Evolutionary conservation across 345 rosid genomes (phyloP).

Genomic region (Salix udensis): DNA sequence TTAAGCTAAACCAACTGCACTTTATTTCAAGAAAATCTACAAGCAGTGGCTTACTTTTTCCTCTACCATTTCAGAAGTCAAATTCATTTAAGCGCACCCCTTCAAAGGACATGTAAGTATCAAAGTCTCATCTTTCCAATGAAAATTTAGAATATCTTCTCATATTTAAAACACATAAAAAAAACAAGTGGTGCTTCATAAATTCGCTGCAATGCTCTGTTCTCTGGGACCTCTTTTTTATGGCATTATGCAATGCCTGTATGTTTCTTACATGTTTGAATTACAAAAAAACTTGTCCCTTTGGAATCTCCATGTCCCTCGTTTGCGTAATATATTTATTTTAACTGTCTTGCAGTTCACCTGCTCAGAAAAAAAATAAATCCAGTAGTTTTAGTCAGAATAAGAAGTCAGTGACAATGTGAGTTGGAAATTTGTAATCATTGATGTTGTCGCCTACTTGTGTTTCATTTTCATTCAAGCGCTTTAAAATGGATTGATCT

Average conservation of each 20-base stretch:
- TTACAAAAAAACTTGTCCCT: neutral
- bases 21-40: constrained; percentile 1
- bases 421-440: constrained; percentile 24
- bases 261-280: constrained; percentile 3
- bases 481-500: constrained; percentile 8
- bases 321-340: too few species aligned
- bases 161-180: neutral
- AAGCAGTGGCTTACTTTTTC: constrained; percentile 16
- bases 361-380: constrained; percentile 43
- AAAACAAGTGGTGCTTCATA: neutral
- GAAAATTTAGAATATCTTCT: neutral
- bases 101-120: constrained; percentile 50
- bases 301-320: too few species aligned
- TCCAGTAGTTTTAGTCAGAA: constrained; percentile 33
- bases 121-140: neutral
- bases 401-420: constrained; percentile 50
- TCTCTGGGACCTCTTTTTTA: constrained; percentile 2
- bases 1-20: neutral
- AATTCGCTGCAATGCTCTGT: neutral
- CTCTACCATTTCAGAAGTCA: constrained; percentile 49
- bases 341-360: constrained; percentile 44
- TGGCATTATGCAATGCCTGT: neutral
- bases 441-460: constrained; percentile 3
- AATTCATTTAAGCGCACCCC: constrained; percentile 41
- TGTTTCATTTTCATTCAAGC: constrained; percentile 1